Evolutionary conservation across 139 green algal genomes (phyloP).

Genomic region (Auxenochlorella protothecoides): DNA sequence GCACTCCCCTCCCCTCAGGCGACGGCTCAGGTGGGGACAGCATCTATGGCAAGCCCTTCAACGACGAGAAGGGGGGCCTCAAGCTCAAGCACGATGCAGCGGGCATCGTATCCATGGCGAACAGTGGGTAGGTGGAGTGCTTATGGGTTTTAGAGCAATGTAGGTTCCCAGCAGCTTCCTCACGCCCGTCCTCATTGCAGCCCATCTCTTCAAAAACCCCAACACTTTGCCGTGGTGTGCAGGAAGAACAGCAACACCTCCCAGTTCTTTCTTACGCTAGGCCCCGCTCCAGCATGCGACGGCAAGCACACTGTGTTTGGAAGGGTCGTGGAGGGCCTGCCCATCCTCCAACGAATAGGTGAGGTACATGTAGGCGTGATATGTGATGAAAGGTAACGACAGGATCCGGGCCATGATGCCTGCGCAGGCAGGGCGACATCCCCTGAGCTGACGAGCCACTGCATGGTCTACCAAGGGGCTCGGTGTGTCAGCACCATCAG

Average conservation of each 20-base stretch:
- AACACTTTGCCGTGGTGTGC: too few species aligned
- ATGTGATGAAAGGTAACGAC: neutral
- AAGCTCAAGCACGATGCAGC: conserved; percentile 58
- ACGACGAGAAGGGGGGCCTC: conserved; percentile 67
- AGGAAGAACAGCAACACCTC: conserved; percentile 78
- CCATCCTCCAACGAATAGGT: conserved; percentile 63
- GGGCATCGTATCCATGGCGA: conserved; percentile 71
- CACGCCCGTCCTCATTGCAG: too few species aligned
- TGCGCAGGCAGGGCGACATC: too few species aligned
- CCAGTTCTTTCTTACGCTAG: conserved; percentile 83
- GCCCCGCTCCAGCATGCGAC: conserved; percentile 49
- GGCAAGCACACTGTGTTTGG: conserved; percentile 84
- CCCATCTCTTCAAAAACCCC: too few species aligned
- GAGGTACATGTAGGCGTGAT: neutral
- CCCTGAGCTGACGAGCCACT: too few species aligned
- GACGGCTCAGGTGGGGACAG: conserved; percentile 71
- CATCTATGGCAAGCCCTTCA: conserved; percentile 70
- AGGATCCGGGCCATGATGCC: too few species aligned
- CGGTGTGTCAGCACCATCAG: too few species aligned
- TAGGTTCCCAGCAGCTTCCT: too few species aligned
- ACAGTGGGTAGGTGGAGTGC: conserved; percentile 16
- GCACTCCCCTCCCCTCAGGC: neutral
- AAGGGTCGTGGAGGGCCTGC: conserved; percentile 58
- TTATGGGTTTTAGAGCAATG: too few species aligned
- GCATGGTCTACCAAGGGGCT: too few species aligned